Conservation (phyloP, 2,329 filamentous ascomycete genomes). For the Cercospora sp. region DNA sequence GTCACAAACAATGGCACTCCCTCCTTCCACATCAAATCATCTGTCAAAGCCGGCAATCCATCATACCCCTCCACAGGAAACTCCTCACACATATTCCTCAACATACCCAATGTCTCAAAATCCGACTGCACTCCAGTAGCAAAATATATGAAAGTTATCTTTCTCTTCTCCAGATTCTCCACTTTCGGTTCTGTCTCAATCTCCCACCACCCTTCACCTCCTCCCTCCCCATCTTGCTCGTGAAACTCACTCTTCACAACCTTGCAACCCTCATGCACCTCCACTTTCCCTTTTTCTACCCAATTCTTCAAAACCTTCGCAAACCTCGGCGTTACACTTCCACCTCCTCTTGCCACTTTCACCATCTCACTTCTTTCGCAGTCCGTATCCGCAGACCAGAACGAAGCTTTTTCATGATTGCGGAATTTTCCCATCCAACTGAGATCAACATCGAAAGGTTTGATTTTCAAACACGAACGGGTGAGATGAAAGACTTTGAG, state of each 20-base stretch:
- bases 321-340: constrained; percentile 71
- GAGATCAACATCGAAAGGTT: constrained; percentile 75
- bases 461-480: constrained; percentile 58
- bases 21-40: constrained; percentile 73
- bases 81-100: constrained; percentile 59
- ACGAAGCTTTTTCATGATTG: constrained; percentile 72
- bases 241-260: background rate
- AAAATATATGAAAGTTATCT: constrained; percentile 69
- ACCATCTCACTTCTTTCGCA: constrained; percentile 68
- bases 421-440: constrained; percentile 81
- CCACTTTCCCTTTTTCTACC: constrained; percentile 52
- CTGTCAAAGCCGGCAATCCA: constrained; percentile 70
- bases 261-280: constrained; percentile 45
- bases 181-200: constrained; percentile 57
- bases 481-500: constrained; percentile 69
- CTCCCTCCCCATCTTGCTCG: background rate
- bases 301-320: constrained; percentile 66
- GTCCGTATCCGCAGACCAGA: constrained; percentile 74
- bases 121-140: constrained; percentile 71
- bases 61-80: constrained; percentile 63
- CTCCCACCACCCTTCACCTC: constrained; percentile 49
- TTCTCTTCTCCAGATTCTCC: constrained; percentile 44
- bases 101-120: constrained; percentile 59
- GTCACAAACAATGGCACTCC: constrained; percentile 73
- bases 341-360: constrained; percentile 66